Evolutionary conservation across 164 flowering plant genomes (phyloP), one percentile per base, ranked within the genome.

Genomic region (Vitis rotundifolia): DNA sequence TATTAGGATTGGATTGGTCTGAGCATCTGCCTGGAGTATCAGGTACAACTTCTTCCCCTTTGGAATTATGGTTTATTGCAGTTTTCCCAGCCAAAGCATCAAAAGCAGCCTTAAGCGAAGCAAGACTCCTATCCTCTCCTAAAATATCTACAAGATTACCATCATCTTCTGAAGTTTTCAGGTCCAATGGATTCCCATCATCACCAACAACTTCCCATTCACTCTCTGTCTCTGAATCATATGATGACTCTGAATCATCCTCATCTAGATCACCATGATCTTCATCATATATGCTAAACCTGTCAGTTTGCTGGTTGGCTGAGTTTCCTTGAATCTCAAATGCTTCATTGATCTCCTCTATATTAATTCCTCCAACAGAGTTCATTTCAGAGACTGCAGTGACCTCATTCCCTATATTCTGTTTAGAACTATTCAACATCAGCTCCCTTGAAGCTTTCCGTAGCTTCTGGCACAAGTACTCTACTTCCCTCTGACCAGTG

Each of bases 401-500:
- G 8, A 31, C 53, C 65, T 76, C 87, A 75, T 66, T 72, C n/a
- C 31, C 81, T 22, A 2, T 29, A 57, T 68, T 71, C 53, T 61
- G 67, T 49, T 73, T 74, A 52, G 77, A 68, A 13, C 59, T 68
- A 11, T 70, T 81, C 37, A 47, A 51, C 19, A 59, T 62, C 62
- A 85, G 68, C 69, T 90, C 80, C 64, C 26, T 82, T 49, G 97
- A 93, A 73, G 89, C 93, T 77, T 80, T 84, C 9, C 94, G 89
- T 19, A 96, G 77, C 79, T 85, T 93, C 67, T 47, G 66, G 66
- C 99, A 93, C 67, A 96, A 77, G 72, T 81, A 79, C 47, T 96
- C 97, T 28, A 96, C 97, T 85, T 96, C 98, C 80, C 97, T 88
- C 80, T 93, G 99, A 68, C 99, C 98, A 47, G 99, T 96, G 67